Conservation (phyloP, 108 stramenopile genomes). For the Pelagomonas calceolata region DNA sequence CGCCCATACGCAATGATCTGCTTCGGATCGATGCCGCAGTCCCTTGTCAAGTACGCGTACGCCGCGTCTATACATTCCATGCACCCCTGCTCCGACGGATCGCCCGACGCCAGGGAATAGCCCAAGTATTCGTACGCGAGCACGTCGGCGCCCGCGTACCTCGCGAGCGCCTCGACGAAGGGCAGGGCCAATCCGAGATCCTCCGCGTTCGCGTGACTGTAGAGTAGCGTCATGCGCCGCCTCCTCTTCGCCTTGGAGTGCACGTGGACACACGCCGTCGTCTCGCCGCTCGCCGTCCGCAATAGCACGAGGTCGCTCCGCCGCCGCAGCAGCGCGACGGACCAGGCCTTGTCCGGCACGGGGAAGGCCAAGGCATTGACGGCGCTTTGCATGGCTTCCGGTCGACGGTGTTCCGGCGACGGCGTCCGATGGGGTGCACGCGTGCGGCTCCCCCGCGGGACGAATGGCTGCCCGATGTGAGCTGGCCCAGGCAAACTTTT, state of each 20-base stretch:
- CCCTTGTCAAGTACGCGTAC: background rate
- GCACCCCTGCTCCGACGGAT: background rate
- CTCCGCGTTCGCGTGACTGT: constrained; percentile 86
- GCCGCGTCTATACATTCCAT: background rate
- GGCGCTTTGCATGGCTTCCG: background rate
- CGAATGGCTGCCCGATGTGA: too few relatives aligned
- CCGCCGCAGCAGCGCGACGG: too few relatives aligned
- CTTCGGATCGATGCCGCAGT: constrained; percentile 1
- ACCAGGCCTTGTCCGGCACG: background rate
- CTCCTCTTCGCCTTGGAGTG: too few relatives aligned
- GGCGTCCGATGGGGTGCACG: too few relatives aligned
- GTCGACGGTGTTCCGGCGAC: too few relatives aligned
- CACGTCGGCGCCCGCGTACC: constrained; percentile 82
- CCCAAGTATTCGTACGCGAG: constrained; percentile 97
- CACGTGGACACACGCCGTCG: constrained; percentile 40
- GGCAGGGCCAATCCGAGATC: constrained; percentile 81
- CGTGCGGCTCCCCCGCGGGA: too few relatives aligned
- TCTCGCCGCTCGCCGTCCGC: too few relatives aligned
- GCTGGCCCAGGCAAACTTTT: too few relatives aligned
- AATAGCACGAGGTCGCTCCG: background rate
- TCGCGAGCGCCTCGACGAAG: constrained; percentile 76
- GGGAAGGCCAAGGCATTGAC: background rate
- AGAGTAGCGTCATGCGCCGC: constrained; percentile 64
- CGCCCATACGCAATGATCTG: background rate
- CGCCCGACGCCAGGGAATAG: constrained; percentile 45